A percentile compares a stretch with the other conserved stretches of the same genome.
Evolutionary conservation across 169 alveolate species (phyloP).

Genomic region (Amoebophrya sp.): DNA sequence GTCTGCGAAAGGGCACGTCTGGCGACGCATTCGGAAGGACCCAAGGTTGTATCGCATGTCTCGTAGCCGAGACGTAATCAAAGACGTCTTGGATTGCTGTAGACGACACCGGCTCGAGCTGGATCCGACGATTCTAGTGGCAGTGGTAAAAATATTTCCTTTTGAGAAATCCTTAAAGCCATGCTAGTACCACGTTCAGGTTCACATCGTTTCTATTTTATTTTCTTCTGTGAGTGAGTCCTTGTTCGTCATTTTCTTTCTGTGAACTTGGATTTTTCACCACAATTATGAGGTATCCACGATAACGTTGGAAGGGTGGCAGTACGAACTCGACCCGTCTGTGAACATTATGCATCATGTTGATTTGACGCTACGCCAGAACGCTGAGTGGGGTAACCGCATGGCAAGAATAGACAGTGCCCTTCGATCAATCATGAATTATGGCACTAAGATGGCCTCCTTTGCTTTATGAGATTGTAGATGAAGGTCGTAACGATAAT

Average conservation of each 20-base stretch:
- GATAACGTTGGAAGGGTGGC: neutral
- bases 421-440: neutral
- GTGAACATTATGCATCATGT: conserved; percentile 12
- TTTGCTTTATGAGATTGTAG: neutral
- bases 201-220: neutral
- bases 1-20: neutral
- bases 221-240: no score
- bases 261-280: no score
- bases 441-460: neutral
- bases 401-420: neutral
- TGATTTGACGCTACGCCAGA: neutral
- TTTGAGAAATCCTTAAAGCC: no score
- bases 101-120: neutral
- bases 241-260: no score
- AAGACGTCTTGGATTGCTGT: neutral
- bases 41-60: neutral
- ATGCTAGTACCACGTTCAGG: no score
- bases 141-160: neutral
- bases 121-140: neutral
- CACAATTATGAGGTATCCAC: neutral
- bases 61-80: neutral
- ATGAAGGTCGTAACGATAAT: no score
- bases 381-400: neutral
- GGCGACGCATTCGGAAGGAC: conserved; percentile 3
- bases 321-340: conserved; percentile 4